Conservation (phyloP, 257 asterid genomes). For the Plectranthus barbatus region DNA sequence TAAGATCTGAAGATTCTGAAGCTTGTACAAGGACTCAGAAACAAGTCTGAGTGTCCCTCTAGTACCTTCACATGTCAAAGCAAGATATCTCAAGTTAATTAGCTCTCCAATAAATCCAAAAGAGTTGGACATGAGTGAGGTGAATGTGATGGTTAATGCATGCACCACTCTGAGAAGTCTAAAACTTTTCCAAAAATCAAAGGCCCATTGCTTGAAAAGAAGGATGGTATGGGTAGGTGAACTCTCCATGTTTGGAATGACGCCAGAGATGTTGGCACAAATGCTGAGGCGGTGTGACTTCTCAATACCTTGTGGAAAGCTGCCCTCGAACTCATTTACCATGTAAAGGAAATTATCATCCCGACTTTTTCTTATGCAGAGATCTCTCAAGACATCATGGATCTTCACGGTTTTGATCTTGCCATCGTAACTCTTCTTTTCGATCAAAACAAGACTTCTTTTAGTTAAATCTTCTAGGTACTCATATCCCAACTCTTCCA, state of each 20-base stretch:
- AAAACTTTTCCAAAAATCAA: background rate
- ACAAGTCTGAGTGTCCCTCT: background rate
- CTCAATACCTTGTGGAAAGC: background rate
- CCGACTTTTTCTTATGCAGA: background rate
- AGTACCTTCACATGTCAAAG: background rate
- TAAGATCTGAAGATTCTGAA: constrained; percentile 6
- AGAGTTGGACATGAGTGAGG: background rate
- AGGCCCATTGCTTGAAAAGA: background rate
- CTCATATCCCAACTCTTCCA: constrained; percentile 8
- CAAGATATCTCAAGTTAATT: constrained; percentile 6
- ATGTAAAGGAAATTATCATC: background rate
- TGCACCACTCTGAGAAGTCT: background rate
- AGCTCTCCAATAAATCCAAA: background rate
- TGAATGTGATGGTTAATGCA: background rate
- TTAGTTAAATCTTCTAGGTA: background rate
- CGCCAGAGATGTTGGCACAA: background rate
- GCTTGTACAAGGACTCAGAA: background rate
- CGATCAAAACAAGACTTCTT: constrained; percentile 1
- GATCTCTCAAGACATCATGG: constrained; percentile 12
- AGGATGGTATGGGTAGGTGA: background rate
- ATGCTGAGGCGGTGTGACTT: background rate
- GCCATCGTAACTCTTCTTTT: background rate
- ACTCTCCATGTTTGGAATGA: background rate
- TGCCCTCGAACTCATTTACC: background rate
- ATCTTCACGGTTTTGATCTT: background rate